Percentiles rank a stretch among this genome's conserved stretches.
phyloP scores from a whole-genome alignment of 108 stramenopile species.

The Discostella pseudostelligera region DNA sequence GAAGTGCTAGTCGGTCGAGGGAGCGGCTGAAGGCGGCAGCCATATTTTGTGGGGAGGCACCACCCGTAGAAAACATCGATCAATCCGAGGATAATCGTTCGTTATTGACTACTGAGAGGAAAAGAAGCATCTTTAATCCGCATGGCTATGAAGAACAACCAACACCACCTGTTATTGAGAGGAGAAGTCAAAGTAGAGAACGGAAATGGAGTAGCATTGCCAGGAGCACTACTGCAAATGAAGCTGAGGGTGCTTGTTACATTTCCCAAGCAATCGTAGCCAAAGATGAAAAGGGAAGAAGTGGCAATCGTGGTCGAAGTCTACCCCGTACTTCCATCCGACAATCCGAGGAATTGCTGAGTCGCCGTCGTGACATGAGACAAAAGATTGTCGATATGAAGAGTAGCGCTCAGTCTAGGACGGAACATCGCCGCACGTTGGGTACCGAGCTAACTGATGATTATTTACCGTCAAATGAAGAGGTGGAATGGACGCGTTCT shows the following conservation, averaged over 20 bases:
- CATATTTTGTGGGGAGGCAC: constrained; percentile 26
- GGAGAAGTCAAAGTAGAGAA: constrained; percentile 40
- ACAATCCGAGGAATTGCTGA: constrained; percentile 27
- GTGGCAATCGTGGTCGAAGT: constrained; percentile 6
- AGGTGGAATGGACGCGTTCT: constrained; percentile 11
- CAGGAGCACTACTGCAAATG: no score
- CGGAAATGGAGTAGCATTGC: neutral
- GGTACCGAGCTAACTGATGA: constrained; percentile 6
- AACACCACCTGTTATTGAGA: constrained; percentile 16
- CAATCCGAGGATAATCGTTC: constrained; percentile 11
- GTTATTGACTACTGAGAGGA: constrained; percentile 9
- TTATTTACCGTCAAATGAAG: constrained; percentile 13
- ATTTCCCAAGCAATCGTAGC: neutral
- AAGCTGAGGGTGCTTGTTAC: no score
- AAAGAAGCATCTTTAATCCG: constrained; percentile 36
- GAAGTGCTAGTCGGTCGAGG: constrained; percentile 24
- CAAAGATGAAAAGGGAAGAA: neutral
- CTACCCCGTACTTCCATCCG: no score
- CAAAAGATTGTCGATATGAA: constrained; percentile 34
- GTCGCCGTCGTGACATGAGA: constrained; percentile 43
- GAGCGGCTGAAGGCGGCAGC: constrained; percentile 28
- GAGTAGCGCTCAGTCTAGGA: no score
- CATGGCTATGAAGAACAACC: constrained; percentile 28
- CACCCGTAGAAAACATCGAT: constrained; percentile 3
- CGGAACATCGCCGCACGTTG: no score